Conservation (phyloP, 2,329 filamentous ascomycete genomes). For the Teratosphaeria epicoccoides region DNA sequence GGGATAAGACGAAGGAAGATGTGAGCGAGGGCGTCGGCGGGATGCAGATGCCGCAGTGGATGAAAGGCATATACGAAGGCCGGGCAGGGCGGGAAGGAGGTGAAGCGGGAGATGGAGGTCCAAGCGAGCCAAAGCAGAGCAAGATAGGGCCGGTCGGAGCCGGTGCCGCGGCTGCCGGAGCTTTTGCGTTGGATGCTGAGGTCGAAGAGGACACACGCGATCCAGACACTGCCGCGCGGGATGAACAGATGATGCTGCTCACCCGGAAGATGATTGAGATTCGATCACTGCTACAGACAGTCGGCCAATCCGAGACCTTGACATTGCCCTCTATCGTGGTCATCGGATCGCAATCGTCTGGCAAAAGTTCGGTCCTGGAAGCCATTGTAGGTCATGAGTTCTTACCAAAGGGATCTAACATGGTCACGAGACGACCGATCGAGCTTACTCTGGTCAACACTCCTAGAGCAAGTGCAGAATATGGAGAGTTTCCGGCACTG, state of each 20-base stretch:
- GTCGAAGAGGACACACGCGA: slow-evolving; percentile 51
- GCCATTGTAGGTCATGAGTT: slow-evolving; percentile 98
- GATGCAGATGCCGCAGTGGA: slow-evolving; percentile 58
- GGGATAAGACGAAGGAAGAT: slow-evolving; percentile 69
- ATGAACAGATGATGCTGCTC: slow-evolving; percentile 99
- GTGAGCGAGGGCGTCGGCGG: slow-evolving; percentile 14
- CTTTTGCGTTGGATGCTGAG: slow-evolving; percentile 66
- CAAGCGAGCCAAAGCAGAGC: slow-evolving; percentile 30
- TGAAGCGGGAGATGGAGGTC: slow-evolving; percentile 25
- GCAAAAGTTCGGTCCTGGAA: slow-evolving; percentile 94
- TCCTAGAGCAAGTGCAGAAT: slow-evolving; percentile 73
- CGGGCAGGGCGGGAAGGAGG: slow-evolving; percentile 19
- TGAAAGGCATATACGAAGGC: slow-evolving; percentile 52
- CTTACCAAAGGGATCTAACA: slow-evolving; percentile 92
- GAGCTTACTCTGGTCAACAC: slow-evolving; percentile 95
- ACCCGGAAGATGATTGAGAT: slow-evolving; percentile 99
- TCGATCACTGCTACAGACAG: slow-evolving; percentile 75
- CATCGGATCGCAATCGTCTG: slow-evolving; percentile 94
- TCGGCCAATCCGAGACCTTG: slow-evolving; percentile 81
- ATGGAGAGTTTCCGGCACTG: slow-evolving; percentile 90
- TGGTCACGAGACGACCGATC: slow-evolving; percentile 93
- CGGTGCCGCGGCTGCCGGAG: slow-evolving; percentile 60
- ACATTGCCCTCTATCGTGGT: slow-evolving; percentile 96
- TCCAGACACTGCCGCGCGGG: slow-evolving; percentile 58
- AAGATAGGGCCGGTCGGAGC: slow-evolving; percentile 44